Evolutionary conservation across 2,329 filamentous ascomycete species (phyloP).

Genomic region (Fusarium pseudonygamai): DNA sequence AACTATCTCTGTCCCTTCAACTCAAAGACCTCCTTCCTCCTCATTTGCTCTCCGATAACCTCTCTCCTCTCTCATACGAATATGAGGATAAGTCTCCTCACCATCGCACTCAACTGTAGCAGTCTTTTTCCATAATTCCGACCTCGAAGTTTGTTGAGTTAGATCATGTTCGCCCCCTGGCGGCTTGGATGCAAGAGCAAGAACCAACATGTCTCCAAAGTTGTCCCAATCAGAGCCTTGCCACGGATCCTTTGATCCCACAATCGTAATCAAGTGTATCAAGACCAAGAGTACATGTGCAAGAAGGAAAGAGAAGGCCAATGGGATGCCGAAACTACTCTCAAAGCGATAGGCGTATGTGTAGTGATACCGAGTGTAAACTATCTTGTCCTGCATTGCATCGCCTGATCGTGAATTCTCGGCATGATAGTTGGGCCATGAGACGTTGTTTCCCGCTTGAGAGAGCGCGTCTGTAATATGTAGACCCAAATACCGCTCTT

Average conservation of each 20-base stretch:
- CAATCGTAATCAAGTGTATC: too few relatives aligned
- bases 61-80: not conserved
- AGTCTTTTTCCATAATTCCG: not conserved
- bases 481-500: too few relatives aligned
- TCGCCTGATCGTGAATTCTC: too few relatives aligned
- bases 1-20: too few relatives aligned
- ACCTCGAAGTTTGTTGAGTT: fast-evolving
- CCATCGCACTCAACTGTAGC: fast-evolving
- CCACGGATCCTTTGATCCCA: not conserved
- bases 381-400: too few relatives aligned
- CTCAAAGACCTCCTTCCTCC: not conserved
- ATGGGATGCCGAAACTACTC: not conserved
- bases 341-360: too few relatives aligned
- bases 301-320: not conserved
- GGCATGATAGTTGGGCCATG: too few relatives aligned
- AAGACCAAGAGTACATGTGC: fast-evolving
- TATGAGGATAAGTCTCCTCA: fast-evolving
- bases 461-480: too few relatives aligned
- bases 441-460: too few relatives aligned
- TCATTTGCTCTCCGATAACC: not conserved
- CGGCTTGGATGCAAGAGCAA: not conserved
- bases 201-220: not conserved
- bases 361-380: too few relatives aligned
- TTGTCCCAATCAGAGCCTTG: not conserved
- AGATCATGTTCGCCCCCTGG: not conserved